Evolutionary conservation across 2,329 filamentous ascomycete genomes (phyloP), one percentile per base, ranked within the genome.

Genomic region (Fusarium torulosum): DNA sequence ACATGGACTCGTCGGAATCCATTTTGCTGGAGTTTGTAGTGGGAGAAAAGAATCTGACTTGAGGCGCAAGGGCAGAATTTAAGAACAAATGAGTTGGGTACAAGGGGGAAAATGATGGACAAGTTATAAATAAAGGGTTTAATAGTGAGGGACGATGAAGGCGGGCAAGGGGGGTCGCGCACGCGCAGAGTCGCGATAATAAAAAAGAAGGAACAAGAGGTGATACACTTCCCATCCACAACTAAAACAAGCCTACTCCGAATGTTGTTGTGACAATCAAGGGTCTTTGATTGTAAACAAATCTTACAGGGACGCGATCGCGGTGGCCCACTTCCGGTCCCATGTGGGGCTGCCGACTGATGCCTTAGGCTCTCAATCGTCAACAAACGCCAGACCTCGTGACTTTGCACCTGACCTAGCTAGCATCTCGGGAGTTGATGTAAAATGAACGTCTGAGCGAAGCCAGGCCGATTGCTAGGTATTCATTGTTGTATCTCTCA

Each of bases 1-100:
- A 80, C 88, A 56, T 88, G 78, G 88, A 84, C 42, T 79, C 79
- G 63, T 88, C 85, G 64, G 83, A 86, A 71, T 85, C 83, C 86
- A 88, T 88, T 49, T 73, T 80, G 78, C 68, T 65, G 50, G 53
- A 47, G 44, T 41, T 63, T 47, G 27, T 20, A 33, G 62, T 54
- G 51, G 41, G 41, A 51, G 44, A 46, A 59, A 64, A 60, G 46
- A 71, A 47, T 53, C 65, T 70, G 53, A 59, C 58, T 56, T 40
- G 57, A 53, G 50, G 49, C 33, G 66, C 53, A 59, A 71, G 67
- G 20, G 53, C 47, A 57, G 63, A 47, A 51, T 51, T 66, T 53
- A 63, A 64, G 63, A 69, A 66, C 38, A 60, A 56, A 41, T 31
- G 57, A 46, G 51, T 64, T 50, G 66, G 61, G 57, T 41, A 59